Evolutionary conservation across 2,329 filamentous ascomycete species (phyloP), one percentile per base, ranked within the genome.

Genomic region (Paecilomyces formosus): DNA sequence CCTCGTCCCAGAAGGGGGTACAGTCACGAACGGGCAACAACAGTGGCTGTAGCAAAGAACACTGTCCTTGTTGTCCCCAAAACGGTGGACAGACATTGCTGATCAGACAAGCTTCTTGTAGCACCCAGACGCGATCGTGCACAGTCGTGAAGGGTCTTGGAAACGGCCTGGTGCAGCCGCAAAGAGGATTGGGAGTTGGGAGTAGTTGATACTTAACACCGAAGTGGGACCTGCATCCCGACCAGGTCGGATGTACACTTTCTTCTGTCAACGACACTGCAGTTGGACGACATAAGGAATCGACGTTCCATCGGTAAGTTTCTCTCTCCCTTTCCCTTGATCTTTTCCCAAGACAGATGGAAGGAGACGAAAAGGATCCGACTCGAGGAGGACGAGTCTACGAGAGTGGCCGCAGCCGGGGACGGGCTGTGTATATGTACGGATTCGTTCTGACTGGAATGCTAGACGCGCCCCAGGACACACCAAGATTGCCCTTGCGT

Each of bases 401-500:
- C 53, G 53, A 31, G 24, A 39, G 31, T 33, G 54, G 54, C 21
- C 11, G 22, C 54, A 24, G 22, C 31, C 21, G 24, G 21, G n/a
- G 5, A 15, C 30, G 31, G 54, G 31, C n/a, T 49, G 54, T 39
- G 39, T 58, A 54, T 53, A 49, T 21, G 30, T 26, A 22, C 18
- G n/a, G 13, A 35, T 49, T 39, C 55, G 57, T 52, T 30, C 54
- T 58, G 57, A 58, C 57, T 58, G 58, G 50, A 60, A 57, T 55
- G 58, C 39, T 60, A 60, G 58, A 53, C 56, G 45, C 28, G 55
- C 58, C 54, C 58, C 56, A 58, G 49, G 54, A 52, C 31, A 59
- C 57, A 53, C 55, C 54, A 57, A 55, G 55, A 60, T 60, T 59
- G 58, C 60, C 60, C 60, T 61, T 61, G 60, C 60, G 58, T 61